Conservation (phyloP, 441 rosid species). For the Euphorbia schlechtendalii region DNA sequence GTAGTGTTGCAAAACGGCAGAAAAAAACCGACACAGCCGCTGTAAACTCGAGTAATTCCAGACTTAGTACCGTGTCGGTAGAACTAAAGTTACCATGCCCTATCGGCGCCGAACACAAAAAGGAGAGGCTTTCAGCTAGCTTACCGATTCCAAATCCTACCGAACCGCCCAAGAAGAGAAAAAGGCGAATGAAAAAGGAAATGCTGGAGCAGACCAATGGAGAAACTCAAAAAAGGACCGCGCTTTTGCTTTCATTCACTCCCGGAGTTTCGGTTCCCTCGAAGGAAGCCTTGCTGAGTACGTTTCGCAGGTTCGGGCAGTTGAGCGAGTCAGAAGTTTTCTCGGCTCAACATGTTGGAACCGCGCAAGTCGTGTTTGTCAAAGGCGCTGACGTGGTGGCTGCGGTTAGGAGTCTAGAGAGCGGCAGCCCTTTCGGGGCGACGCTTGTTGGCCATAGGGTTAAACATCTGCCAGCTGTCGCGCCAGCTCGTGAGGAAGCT, state of each 20-base stretch:
- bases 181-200: slow-evolving; percentile 32
- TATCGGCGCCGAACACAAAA: slow-evolving; percentile 18
- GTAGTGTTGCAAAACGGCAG: too few species aligned
- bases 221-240: slow-evolving; percentile 41
- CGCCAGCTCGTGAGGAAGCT: slow-evolving; percentile 19
- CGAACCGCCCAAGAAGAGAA: slow-evolving; percentile 41
- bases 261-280: slow-evolving; percentile 54
- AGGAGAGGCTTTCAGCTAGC: slow-evolving; percentile 20
- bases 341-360: slow-evolving; percentile 30
- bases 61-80: slow-evolving; percentile 22
- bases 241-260: slow-evolving; percentile 57
- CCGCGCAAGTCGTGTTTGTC: slow-evolving; percentile 55
- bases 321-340: slow-evolving; percentile 58
- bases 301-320: slow-evolving; percentile 60
- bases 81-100: slow-evolving; percentile 44
- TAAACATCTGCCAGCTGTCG: slow-evolving; percentile 26
- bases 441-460: slow-evolving; percentile 39
- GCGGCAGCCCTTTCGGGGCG: slow-evolving; percentile 52
- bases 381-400: slow-evolving; percentile 49
- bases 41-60: slow-evolving; percentile 20
- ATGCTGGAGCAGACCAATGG: slow-evolving; percentile 17
- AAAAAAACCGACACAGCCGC: slow-evolving; percentile 23
- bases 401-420: slow-evolving; percentile 56
- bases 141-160: slow-evolving; percentile 22
- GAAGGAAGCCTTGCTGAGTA: slow-evolving; percentile 42